phyloP scores from a whole-genome alignment of 2,329 filamentous ascomycete species.

The Scedosporium minutisporum region DNA sequence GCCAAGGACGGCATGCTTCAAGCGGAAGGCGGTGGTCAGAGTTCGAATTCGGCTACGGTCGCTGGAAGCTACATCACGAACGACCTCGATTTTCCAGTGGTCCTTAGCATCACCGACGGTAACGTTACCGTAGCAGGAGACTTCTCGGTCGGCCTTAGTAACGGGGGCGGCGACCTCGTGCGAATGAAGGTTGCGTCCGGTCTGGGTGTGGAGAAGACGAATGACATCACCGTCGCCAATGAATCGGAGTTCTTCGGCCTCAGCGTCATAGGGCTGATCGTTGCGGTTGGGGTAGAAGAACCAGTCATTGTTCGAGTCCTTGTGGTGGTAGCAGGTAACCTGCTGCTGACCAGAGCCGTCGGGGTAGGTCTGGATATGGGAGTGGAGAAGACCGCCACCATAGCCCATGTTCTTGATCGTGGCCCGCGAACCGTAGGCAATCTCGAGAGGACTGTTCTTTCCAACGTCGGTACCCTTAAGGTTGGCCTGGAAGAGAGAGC shows the following conservation, averaged over 20 bases:
- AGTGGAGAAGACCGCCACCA: conserved; percentile 89
- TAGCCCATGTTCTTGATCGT: conserved; percentile 99
- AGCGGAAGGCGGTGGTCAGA: conserved; percentile 83
- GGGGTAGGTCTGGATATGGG: conserved; percentile 90
- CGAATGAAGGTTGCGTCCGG: conserved; percentile 93
- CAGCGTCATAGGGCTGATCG: conserved; percentile 61
- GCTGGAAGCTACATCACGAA: conserved; percentile 77
- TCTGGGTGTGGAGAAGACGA: conserved; percentile 87
- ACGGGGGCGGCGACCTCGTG: conserved; percentile 83
- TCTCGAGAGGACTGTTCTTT: conserved; percentile 85
- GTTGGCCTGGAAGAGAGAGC: conserved; percentile 97
- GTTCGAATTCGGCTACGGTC: conserved; percentile 82
- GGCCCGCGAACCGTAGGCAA: conserved; percentile 78
- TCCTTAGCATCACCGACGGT: conserved; percentile 96
- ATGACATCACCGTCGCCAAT: conserved; percentile 69
- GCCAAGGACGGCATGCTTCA: conserved; percentile 70
- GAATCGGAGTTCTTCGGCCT: conserved; percentile 62
- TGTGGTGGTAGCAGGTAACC: conserved; percentile 98
- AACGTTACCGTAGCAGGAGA: conserved; percentile 90
- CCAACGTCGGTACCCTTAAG: conserved; percentile 88
- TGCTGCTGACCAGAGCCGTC: conserved; percentile 93
- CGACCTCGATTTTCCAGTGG: conserved; percentile 89
- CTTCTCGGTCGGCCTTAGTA: conserved; percentile 82
- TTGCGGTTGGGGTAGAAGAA: conserved; percentile 92
- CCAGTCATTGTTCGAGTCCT: conserved; percentile 99